Percentiles rank a stretch among this genome's conserved stretches.
Evolutionary conservation across 169 alveolate genomes (phyloP).

Genomic region (Perkinsus olseni): DNA sequence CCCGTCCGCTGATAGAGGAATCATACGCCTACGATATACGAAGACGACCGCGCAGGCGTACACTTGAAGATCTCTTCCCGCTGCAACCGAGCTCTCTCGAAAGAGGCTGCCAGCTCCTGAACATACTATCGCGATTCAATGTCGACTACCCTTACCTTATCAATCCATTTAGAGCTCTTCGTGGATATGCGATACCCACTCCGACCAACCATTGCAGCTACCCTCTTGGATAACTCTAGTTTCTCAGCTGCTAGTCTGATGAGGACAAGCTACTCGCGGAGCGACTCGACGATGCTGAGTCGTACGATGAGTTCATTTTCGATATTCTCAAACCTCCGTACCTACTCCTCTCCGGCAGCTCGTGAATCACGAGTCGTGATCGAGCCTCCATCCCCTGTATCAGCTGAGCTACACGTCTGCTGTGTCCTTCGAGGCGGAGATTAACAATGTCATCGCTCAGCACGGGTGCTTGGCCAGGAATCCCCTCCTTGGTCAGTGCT

Average conservation of each 20-base stretch:
- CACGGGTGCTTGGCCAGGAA: neutral
- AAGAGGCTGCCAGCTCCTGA: too few species aligned
- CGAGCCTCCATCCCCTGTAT: neutral
- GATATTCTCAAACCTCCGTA: too few species aligned
- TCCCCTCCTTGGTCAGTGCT: neutral
- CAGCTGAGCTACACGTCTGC: neutral
- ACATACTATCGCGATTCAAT: too few species aligned
- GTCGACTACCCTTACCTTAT: neutral
- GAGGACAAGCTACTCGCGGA: neutral
- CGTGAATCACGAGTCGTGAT: too few species aligned
- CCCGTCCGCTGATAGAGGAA: too few species aligned
- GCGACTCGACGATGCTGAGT: neutral
- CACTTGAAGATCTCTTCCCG: too few species aligned
- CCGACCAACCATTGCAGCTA: neutral
- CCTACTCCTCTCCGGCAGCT: neutral
- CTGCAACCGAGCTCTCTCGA: too few species aligned
- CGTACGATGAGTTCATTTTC: too few species aligned
- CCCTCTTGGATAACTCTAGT: neutral
- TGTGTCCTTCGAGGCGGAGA: neutral
- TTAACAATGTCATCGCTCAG: neutral
- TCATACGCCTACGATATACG: too few species aligned
- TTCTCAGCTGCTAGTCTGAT: neutral
- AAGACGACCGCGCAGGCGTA: too few species aligned
- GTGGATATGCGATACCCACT: neutral
- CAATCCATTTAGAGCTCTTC: neutral